Conservation (phyloP, 2,329 filamentous ascomycete genomes). For the Dactylellina sp. region DNA sequence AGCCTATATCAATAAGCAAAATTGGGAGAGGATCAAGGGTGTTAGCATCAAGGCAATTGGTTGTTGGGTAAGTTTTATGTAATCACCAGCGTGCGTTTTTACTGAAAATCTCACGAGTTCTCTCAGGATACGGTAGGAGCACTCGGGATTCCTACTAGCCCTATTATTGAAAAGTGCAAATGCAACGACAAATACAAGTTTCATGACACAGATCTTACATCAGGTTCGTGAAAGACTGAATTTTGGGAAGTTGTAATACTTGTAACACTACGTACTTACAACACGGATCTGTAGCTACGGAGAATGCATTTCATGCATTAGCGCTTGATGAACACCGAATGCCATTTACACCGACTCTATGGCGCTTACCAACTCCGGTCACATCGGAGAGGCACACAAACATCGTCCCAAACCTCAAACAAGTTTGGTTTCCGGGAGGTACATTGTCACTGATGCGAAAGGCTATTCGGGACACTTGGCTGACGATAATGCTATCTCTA, state of each 20-base stretch:
- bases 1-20: constrained; percentile 49
- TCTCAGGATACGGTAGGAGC: constrained; percentile 64
- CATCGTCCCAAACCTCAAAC: constrained; percentile 45
- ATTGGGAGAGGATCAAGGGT: constrained; percentile 55
- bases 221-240: constrained; percentile 64
- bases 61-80: constrained; percentile 65
- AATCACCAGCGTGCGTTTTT: not conserved
- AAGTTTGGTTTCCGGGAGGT: constrained; percentile 69
- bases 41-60: constrained; percentile 67
- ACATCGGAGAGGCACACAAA: constrained; percentile 36
- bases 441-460: constrained; percentile 29
- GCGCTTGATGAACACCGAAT: constrained; percentile 71
- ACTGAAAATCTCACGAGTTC: no score
- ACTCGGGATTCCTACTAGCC: constrained; percentile 65
- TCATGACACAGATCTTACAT: constrained; percentile 69
- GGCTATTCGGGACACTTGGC: constrained; percentile 67
- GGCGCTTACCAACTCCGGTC: constrained; percentile 63
- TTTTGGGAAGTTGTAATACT: no score
- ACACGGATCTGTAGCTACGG: constrained; percentile 58
- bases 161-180: constrained; percentile 53
- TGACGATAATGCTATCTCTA: constrained; percentile 59
- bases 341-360: constrained; percentile 70
- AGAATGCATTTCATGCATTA: constrained; percentile 72
- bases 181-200: constrained; percentile 57
- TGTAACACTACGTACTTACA: not conserved